phyloP scores from a whole-genome alignment of 1,284 basidiomycete species.

The Ustilago lituana region DNA sequence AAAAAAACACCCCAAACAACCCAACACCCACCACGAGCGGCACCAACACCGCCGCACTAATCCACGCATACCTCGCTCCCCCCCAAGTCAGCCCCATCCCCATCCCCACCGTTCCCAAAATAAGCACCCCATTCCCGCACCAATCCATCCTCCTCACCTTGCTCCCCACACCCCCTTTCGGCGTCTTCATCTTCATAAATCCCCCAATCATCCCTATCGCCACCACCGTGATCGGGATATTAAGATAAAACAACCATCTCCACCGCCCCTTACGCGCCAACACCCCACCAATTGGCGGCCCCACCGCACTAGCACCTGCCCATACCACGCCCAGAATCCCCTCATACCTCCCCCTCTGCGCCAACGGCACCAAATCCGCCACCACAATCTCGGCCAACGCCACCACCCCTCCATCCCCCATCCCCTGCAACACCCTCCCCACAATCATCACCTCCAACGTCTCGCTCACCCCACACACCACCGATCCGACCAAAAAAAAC shows the following conservation, averaged over 20 bases:
- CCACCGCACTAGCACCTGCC: constrained; percentile 47
- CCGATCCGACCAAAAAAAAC: constrained; percentile 32
- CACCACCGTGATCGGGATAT: constrained; percentile 46
- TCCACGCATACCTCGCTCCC: constrained; percentile 32
- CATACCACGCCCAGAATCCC: constrained; percentile 50
- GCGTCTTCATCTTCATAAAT: constrained; percentile 47
- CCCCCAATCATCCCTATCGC: constrained; percentile 36
- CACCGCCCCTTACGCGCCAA: constrained; percentile 27
- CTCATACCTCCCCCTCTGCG: constrained; percentile 48
- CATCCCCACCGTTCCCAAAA: constrained; percentile 21
- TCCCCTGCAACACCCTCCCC: constrained; percentile 32
- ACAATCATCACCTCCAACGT: constrained; percentile 40
- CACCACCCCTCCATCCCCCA: constrained; percentile 50
- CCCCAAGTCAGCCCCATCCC: constrained; percentile 45
- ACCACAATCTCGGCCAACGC: constrained; percentile 46
- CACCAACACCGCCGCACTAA: constrained; percentile 16
- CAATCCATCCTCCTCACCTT: constrained; percentile 45
- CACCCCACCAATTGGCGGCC: constrained; percentile 50
- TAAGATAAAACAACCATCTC: constrained; percentile 53
- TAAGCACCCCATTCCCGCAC: constrained; percentile 32
- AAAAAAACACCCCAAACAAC: constrained; percentile 31
- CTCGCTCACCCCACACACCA: constrained; percentile 28
- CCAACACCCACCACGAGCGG: constrained; percentile 24
- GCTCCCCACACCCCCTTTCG: constrained; percentile 17
- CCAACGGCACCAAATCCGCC: constrained; percentile 42